Percentiles rank a stretch among this genome's conserved stretches.
Evolutionary conservation across 768 basidiomycete species (phyloP).

Genomic region (Butyriboletus loyo): DNA sequence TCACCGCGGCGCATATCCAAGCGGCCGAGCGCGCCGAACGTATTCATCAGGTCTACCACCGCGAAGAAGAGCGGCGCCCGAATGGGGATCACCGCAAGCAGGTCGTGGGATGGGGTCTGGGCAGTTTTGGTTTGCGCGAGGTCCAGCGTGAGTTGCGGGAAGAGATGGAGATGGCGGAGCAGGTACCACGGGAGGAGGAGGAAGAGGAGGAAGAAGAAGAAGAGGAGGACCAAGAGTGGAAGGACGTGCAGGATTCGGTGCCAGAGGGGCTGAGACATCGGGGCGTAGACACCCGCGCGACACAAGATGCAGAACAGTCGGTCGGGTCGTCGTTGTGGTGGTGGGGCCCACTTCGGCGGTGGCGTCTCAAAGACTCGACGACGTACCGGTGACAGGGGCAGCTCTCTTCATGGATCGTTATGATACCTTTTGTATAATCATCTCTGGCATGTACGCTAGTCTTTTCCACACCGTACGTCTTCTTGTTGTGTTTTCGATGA

Average conservation of each 20-base stretch:
- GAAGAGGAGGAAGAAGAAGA: conserved; percentile 28
- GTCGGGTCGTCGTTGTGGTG: conserved; percentile 58
- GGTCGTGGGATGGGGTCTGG: conserved; percentile 66
- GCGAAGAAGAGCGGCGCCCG: conserved; percentile 25
- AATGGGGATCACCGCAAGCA: conserved; percentile 27
- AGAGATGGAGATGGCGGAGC: conserved; percentile 6
- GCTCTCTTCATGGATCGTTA: background rate
- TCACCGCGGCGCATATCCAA: conserved; percentile 65
- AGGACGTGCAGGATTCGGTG: conserved; percentile 2
- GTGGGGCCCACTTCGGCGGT: conserved; percentile 75
- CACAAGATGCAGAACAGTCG: conserved; percentile 1
- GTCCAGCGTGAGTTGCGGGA: conserved; percentile 31
- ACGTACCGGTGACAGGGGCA: conserved; percentile 42
- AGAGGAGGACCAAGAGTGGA: conserved; percentile 27
- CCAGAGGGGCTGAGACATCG: conserved; percentile 12
- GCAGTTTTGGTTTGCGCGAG: conserved; percentile 55
- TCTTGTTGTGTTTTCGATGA: conserved; percentile 2
- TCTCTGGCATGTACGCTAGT: conserved; percentile 5
- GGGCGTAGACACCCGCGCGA: background rate
- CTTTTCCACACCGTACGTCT: background rate
- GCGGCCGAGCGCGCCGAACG: conserved; percentile 66
- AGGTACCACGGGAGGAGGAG: conserved; percentile 5
- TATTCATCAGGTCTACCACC: conserved; percentile 57
- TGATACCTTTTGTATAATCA: conserved; percentile 5
- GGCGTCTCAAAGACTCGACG: conserved; percentile 78